These are phyloP conservation scores for Cryptococcus floricola DNA, from an alignment of 1,284 basidiomycete genomes.

Conservation along the genomic window DNA sequence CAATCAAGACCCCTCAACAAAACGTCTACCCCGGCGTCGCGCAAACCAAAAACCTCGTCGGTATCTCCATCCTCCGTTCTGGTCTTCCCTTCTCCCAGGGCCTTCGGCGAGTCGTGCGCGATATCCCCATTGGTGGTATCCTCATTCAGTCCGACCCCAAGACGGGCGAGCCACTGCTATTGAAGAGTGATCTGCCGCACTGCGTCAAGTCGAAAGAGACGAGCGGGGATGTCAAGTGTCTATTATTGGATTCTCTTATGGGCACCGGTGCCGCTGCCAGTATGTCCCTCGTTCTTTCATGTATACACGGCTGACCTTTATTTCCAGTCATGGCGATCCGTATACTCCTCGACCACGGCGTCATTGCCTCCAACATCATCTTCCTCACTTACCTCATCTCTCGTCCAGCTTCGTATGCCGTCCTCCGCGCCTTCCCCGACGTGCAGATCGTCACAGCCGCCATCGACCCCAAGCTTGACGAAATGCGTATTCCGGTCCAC, in stretches of 20 bases:
- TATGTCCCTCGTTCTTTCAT: conserved; percentile 20
- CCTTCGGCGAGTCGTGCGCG: conserved; percentile 79
- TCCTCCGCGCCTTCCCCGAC: conserved; percentile 74
- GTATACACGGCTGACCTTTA: background rate
- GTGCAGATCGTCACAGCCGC: conserved; percentile 78
- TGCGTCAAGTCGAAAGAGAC: conserved; percentile 62
- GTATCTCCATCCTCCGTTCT: conserved; percentile 47
- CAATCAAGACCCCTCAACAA: conserved; percentile 66
- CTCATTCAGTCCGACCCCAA: conserved; percentile 82
- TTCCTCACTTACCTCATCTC: conserved; percentile 87
- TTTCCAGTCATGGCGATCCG: conserved; percentile 77
- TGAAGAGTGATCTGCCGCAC: conserved; percentile 74
- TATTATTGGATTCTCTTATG: conserved; percentile 92
- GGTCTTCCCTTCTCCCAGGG: conserved; percentile 88
- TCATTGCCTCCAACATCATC: conserved; percentile 74
- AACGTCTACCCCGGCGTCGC: conserved; percentile 60
- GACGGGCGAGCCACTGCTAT: conserved; percentile 82
- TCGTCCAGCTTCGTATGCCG: conserved; percentile 69
- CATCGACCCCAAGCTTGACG: conserved; percentile 56
- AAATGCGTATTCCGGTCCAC: conserved; percentile 39
- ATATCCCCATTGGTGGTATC: conserved; percentile 81
- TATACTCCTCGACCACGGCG: conserved; percentile 92
- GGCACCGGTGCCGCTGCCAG: conserved; percentile 87
- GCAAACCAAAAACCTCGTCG: conserved; percentile 53
- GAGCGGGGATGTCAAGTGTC: conserved; percentile 71